These are phyloP conservation scores for Geum urbanum DNA, from an alignment of 306 rosid genomes.

Conservation along the genomic window DNA sequence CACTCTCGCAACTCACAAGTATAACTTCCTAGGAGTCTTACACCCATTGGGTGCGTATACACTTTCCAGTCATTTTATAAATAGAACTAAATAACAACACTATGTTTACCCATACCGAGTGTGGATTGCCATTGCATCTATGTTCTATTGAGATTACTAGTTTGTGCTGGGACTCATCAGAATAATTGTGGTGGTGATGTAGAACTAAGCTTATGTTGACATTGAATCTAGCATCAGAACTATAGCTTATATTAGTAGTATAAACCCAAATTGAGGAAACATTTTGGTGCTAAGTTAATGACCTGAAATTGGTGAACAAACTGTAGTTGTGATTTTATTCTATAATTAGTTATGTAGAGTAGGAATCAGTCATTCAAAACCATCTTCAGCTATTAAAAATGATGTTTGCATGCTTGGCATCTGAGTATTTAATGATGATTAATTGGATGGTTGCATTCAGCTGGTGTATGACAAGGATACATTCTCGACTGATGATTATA, in stretches of 20 bases:
- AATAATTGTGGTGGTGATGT: too few relatives aligned
- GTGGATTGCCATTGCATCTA: not conserved
- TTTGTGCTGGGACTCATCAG: not conserved
- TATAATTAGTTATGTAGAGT: not conserved
- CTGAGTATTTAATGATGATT: not conserved
- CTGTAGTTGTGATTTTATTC: not conserved
- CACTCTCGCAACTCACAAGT: too few relatives aligned
- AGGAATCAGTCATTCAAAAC: not conserved
- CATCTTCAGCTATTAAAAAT: not conserved
- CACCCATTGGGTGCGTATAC: too few relatives aligned
- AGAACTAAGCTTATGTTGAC: not conserved
- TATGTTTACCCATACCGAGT: not conserved
- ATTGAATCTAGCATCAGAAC: not conserved
- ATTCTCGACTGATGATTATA: constrained; percentile 79
- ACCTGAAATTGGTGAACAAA: not conserved
- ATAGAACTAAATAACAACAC: too few relatives aligned
- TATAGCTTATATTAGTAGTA: not conserved
- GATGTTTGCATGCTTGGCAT: not conserved
- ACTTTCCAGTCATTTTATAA: too few relatives aligned
- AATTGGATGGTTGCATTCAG: constrained; percentile 39
- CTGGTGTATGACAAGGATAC: constrained; percentile 86
- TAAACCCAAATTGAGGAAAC: not conserved
- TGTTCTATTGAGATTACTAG: not conserved
- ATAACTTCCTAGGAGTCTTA: too few relatives aligned
- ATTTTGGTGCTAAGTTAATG: not conserved